Evolutionary conservation across 1,139 yeast species (phyloP), one percentile per base, ranked within the genome.

Genomic region (Lodderomyces oxycetoniae): DNA sequence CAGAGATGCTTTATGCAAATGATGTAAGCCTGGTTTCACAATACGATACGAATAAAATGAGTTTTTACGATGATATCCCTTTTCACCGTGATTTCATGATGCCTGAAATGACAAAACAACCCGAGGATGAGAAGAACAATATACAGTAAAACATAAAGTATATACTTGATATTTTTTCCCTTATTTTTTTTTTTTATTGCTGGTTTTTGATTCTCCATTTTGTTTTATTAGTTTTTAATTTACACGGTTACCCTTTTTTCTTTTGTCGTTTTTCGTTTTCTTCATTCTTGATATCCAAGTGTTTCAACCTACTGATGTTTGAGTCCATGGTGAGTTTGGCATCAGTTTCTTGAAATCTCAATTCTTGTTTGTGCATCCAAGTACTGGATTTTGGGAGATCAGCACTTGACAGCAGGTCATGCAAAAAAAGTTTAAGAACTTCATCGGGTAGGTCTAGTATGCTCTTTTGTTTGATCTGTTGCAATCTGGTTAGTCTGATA

Each of bases 361-460:
- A 36, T 16, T 35, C 44, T 15, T 44, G 43, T 25, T 41, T 46
- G 20, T 34, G 45, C 33, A 43, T 45, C 23, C 46, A 48, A 22
- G 48, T 39, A 7, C 46, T 38, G 13, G 48, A 43, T 23, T 45
- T 46, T 0, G 63, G 62, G 14, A 53, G 39, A n/a, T 50, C 39
- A 5, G 39, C 31, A 12, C 17, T 23, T 16, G 38, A 76, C 83
- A 38, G 61, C 61, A 79, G 86, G 46, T 84, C 88, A 32, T 74
- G 70, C 21, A 85, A 57, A 46, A 81, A 84, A 2, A 78, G 50
- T 7, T 81, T 59, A 13, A 85, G 59, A 15, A 83, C 69, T 50
- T 84, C 94, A 51, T 85, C 94, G 12, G 73, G 71, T 9, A 79
- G 71, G 3, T 71, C 61, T 15, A 77, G 53, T 6, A 83, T 57